Evolutionary conservation across 768 basidiomycete genomes (phyloP), one percentile per base, ranked within the genome.

Genomic region (Pisolithus microcarpus): DNA sequence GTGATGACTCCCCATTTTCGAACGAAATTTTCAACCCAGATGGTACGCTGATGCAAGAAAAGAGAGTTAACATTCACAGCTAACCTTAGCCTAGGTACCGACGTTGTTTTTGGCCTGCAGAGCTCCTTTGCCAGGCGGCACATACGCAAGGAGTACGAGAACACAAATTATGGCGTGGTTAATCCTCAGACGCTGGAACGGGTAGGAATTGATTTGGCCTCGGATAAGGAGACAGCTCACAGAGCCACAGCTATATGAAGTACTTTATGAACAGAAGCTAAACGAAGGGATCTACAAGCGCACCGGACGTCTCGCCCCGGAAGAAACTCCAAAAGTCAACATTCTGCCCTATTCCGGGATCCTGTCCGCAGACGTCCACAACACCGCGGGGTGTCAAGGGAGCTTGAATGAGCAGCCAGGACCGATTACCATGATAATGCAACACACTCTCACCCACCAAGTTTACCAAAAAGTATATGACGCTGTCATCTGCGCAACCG

Each of bases 1-100:
- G 75, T 43, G 78, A 80, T 51, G 76, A 77, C 51, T 72, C 75
- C 1, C 75, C 75, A 1, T 80, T 79, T 54, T 69, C 74, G 39
- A 80, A 80, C 60, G 76, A 78, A 54, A 73, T 79, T 6, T 80
- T 79, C 54, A 75, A 78, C 56, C 77, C 79, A 23, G 69, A 62
- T 15, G 58, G 74, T 75, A 56, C 52, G 74, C 63, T 11, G 26
- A 28, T 46, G 31, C 19, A 1, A 38, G 4, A 24, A 16, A n/a
- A 15, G 5, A 18, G 40, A 26, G 16, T 39, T 39, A 31, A 19
- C 43, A 10, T 16, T 23, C 23, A 38, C 23, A 38, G 24, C 31
- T 46, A 18, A 54, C 15, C 21, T 7, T 16, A 19, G 52, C 56
- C 49, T 49, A 77, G 74, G 71, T 34, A 77, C 70, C 11, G 67